phyloP scores from a whole-genome alignment of 495 filamentous ascomycete species.

The Xylaria curta region DNA sequence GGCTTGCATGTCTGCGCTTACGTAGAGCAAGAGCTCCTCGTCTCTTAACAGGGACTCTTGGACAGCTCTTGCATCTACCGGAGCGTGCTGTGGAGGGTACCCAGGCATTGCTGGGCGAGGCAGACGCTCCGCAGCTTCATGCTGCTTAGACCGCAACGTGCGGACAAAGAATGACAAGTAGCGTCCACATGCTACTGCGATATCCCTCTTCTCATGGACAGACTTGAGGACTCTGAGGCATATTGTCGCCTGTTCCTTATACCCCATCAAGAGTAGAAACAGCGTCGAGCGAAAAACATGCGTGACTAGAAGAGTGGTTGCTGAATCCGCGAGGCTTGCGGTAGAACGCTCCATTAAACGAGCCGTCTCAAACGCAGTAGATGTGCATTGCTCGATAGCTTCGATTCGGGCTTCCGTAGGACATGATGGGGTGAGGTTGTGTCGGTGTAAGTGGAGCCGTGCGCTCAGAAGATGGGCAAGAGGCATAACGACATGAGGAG shows the following conservation, averaged over 20 bases:
- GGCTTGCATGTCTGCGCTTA: constrained; percentile 90
- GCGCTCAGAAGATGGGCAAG: constrained; percentile 81
- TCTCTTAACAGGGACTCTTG: constrained; percentile 69
- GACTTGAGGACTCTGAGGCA: constrained; percentile 74
- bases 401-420: constrained; percentile 64
- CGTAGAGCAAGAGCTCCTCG: constrained; percentile 90
- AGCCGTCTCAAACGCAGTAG: constrained; percentile 77
- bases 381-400: constrained; percentile 79
- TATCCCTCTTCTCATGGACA: constrained; percentile 70
- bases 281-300: constrained; percentile 92
- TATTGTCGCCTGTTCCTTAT: constrained; percentile 71
- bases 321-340: constrained; percentile 47
- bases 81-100: constrained; percentile 33
- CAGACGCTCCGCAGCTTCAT: constrained; percentile 50
- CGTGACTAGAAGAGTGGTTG: constrained; percentile 66
- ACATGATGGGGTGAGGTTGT: constrained; percentile 83
- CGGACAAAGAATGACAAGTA: constrained; percentile 84
- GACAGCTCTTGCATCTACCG: constrained; percentile 36
- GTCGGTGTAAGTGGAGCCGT: constrained; percentile 84
- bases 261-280: constrained; percentile 75
- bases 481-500: constrained; percentile 74
- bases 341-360: constrained; percentile 71
- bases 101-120: constrained; percentile 34
- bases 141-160: constrained; percentile 64
- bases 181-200: constrained; percentile 81